These are phyloP conservation scores for Citrullus colocynthis DNA, from an alignment of 306 rosid genomes.

Conservation along the genomic window DNA sequence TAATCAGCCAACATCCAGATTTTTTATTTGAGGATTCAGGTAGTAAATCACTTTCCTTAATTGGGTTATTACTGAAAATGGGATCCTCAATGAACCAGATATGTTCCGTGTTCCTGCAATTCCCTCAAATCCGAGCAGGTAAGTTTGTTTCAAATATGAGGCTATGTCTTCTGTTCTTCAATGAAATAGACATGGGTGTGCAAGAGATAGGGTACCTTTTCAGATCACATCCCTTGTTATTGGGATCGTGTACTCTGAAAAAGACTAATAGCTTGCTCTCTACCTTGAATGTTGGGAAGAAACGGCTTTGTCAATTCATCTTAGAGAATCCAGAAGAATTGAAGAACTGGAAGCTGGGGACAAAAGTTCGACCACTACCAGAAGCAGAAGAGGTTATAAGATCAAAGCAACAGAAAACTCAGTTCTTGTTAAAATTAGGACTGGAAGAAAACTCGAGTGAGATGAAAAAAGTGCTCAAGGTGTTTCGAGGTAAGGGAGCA, in stretches of 20 bases:
- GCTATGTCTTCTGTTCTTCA: conserved; percentile 26
- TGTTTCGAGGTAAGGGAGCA: conserved; percentile 58
- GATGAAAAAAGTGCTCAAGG: conserved; percentile 29
- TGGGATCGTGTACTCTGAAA: conserved; percentile 48
- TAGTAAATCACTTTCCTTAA: conserved; percentile 27
- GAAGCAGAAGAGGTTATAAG: conserved; percentile 6
- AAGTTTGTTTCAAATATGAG: conserved; percentile 47
- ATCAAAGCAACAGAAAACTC: conserved; percentile 21
- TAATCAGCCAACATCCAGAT: conserved; percentile 23
- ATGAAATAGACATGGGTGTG: conserved; percentile 46
- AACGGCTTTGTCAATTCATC: conserved; percentile 30
- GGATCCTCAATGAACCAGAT: conserved; percentile 38
- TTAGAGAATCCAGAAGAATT: conserved; percentile 45
- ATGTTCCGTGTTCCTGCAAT: conserved; percentile 28
- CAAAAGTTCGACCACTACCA: conserved; percentile 27
- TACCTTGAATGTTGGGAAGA: conserved; percentile 50
- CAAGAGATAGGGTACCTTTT: conserved; percentile 40
- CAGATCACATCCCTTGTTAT: conserved; percentile 27
- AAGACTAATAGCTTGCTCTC: conserved; percentile 35
- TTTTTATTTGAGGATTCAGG: conserved; percentile 63
- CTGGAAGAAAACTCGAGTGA: conserved; percentile 29
- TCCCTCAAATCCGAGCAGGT: conserved; percentile 35
- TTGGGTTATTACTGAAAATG: conserved; percentile 43
- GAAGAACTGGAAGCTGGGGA: conserved; percentile 50
- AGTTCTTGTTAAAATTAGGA: conserved; percentile 57